Percentiles rank a stretch among this genome's conserved stretches.
Conservation (phyloP, 148 eudicot species). For the Rhododendron molle region DNA sequence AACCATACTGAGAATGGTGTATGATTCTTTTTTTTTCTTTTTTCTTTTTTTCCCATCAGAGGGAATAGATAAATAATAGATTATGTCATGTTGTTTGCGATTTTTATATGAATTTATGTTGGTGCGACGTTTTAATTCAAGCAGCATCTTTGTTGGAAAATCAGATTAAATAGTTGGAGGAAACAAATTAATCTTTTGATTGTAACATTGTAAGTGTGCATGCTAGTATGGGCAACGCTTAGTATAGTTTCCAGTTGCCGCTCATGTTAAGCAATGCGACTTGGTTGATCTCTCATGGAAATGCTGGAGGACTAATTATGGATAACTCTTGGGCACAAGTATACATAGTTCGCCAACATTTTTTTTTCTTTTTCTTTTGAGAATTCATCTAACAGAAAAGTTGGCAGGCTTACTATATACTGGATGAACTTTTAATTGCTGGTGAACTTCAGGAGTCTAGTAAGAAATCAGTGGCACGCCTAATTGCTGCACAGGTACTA, state of each 20-base stretch:
- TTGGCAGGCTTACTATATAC: conserved; percentile 78
- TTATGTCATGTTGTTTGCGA: neutral
- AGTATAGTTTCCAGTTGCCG: neutral
- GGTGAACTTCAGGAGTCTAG: conserved; percentile 97
- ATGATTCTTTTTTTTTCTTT: neutral
- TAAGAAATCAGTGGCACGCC: conserved; percentile 85
- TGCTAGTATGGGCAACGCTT: neutral
- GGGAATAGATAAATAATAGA: neutral
- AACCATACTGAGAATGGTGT: neutral
- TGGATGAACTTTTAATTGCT: conserved; percentile 88
- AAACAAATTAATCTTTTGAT: neutral
- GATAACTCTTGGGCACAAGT: neutral
- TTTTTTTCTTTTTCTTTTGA: neutral
- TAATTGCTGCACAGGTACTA: conserved; percentile 84
- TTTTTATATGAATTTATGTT: neutral
- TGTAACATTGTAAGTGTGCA: neutral
- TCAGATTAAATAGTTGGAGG: neutral
- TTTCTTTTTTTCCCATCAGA: neutral
- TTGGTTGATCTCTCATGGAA: neutral
- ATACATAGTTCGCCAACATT: neutral
- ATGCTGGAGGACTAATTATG: neutral
- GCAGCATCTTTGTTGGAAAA: neutral
- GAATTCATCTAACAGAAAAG: neutral
- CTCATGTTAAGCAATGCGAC: neutral
- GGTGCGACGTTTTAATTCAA: neutral